phyloP scores from a whole-genome alignment of 768 basidiomycete genomes.

The Rhodotorula babjevae region DNA sequence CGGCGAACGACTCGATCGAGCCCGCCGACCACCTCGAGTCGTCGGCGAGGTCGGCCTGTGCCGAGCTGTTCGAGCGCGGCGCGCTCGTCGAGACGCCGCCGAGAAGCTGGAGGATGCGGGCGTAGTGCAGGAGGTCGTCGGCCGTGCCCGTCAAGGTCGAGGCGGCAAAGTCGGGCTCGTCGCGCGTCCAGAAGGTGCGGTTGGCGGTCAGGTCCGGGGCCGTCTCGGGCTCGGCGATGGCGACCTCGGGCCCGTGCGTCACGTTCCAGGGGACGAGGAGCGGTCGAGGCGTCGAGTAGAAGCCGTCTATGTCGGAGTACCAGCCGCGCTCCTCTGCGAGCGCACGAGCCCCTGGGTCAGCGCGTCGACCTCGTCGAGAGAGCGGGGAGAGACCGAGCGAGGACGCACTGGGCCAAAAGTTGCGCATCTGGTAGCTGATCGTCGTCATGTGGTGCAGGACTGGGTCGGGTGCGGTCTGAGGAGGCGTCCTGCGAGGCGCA shows the following conservation, averaged over 20 bases:
- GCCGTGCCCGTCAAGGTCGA: not conserved
- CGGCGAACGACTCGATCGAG: not conserved
- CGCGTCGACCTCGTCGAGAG: not conserved
- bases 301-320: not conserved
- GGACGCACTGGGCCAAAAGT: not conserved
- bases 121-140: not conserved
- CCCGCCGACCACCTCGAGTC: too few relatives aligned
- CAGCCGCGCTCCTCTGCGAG: not conserved
- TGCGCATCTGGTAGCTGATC: not conserved
- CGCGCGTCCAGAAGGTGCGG: not conserved
- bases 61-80: fast-evolving
- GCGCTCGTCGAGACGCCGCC: not conserved
- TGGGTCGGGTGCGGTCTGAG: not conserved
- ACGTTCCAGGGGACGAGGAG: not conserved
- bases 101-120: not conserved
- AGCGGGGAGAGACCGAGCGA: not conserved
- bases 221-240: not conserved
- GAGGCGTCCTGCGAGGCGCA: not conserved
- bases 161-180: not conserved
- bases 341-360: too few relatives aligned
- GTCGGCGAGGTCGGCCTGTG: too few relatives aligned
- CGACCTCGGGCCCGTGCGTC: not conserved
- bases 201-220: too few relatives aligned
- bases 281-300: not conserved
- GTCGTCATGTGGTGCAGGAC: not conserved